phyloP scores from a whole-genome alignment of 306 rosid species.

The Cicer bijugum region DNA sequence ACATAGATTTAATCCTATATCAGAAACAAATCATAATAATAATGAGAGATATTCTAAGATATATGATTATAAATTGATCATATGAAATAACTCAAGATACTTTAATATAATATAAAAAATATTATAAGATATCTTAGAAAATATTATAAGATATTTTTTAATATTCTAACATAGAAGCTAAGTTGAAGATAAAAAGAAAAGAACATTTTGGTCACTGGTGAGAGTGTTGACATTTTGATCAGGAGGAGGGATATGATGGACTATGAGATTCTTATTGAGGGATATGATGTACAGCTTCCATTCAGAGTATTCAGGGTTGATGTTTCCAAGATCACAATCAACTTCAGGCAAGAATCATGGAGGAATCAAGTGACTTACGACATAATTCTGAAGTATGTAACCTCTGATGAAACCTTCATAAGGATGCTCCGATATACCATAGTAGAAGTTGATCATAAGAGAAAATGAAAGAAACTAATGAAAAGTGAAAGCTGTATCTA shows the following conservation, averaged over 20 bases:
- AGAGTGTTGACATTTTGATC: not conserved
- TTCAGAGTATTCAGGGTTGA: not conserved
- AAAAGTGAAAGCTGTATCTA: not conserved
- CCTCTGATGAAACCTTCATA: not conserved
- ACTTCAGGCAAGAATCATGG: not conserved
- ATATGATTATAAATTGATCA: too few species aligned
- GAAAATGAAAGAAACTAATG: conserved; percentile 4
- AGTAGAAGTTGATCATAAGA: not conserved
- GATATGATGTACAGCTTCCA: not conserved
- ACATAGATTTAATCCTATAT: too few species aligned
- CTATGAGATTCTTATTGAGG: not conserved
- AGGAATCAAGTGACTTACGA: not conserved
- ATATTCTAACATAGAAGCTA: too few species aligned
- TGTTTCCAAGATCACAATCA: not conserved
- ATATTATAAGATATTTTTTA: too few species aligned
- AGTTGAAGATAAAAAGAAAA: too few species aligned
- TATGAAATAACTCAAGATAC: too few species aligned
- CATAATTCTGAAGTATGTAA: not conserved
- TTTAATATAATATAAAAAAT: too few species aligned
- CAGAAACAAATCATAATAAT: too few species aligned
- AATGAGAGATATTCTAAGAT: too few species aligned
- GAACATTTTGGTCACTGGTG: not conserved
- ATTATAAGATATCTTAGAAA: too few species aligned
- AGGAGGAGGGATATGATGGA: not conserved
- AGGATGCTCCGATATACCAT: not conserved